Evolutionary conservation across 2,329 filamentous ascomycete genomes (phyloP).

Genomic region (Aspergillus oerlinghausenensis): DNA sequence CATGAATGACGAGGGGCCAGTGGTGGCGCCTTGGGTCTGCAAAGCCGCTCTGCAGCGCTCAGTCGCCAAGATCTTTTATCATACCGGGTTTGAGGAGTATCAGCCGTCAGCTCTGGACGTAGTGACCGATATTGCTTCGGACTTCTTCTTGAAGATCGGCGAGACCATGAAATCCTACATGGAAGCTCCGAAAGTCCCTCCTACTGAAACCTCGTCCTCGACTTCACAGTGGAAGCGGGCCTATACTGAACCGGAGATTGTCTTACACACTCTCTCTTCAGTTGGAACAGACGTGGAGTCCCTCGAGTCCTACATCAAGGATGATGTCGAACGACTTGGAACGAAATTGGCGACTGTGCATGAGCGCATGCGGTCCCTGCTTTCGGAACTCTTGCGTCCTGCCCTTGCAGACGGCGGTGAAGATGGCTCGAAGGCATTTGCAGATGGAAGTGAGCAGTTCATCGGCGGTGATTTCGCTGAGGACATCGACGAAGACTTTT

Average conservation of each 20-base stretch:
- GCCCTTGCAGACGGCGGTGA: constrained; percentile 74
- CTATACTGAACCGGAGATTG: constrained; percentile 77
- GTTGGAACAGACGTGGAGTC: constrained; percentile 77
- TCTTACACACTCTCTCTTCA: constrained; percentile 79
- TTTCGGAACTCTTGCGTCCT: constrained; percentile 88
- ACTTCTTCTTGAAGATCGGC: constrained; percentile 83
- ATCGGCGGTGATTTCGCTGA: constrained; percentile 95
- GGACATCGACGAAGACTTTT: constrained; percentile 97
- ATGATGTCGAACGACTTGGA: constrained; percentile 84
- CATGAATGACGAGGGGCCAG: constrained; percentile 78
- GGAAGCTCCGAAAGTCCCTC: constrained; percentile 72
- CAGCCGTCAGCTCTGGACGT: constrained; percentile 91
- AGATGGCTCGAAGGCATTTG: constrained; percentile 87
- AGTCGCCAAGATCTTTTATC: constrained; percentile 91
- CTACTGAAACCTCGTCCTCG: constrained; percentile 34
- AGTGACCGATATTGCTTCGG: constrained; percentile 80
- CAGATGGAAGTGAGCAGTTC: constrained; percentile 95
- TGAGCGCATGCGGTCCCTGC: constrained; percentile 88
- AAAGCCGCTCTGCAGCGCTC: constrained; percentile 82
- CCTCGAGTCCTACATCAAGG: constrained; percentile 81
- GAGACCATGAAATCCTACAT: constrained; percentile 76
- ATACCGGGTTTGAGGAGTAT: constrained; percentile 93
- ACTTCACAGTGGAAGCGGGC: constrained; percentile 55
- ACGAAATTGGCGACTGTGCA: constrained; percentile 78
- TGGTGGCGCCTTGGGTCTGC: constrained; percentile 79